These are phyloP conservation scores for Picochlorum sp. DNA, from an alignment of 139 green algal species.

Conservation along the genomic window DNA sequence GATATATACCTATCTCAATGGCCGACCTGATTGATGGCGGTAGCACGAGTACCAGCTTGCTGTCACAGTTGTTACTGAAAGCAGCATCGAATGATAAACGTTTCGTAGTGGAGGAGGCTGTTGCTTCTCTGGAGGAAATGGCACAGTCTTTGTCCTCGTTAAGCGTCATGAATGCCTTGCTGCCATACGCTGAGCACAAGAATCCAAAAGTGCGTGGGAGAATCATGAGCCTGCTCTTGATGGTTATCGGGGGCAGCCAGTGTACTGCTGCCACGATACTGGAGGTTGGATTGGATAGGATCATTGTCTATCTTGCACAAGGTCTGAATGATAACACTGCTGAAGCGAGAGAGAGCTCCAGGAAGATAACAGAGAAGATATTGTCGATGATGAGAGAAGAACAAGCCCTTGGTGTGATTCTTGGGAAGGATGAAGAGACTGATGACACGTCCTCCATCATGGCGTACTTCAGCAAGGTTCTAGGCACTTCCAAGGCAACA, in stretches of 20 bases:
- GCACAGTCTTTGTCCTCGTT: slow-evolving; percentile 10
- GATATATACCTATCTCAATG: slow-evolving; percentile 20
- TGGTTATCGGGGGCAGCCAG: slow-evolving; percentile 8
- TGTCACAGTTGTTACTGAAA: slow-evolving; percentile 52
- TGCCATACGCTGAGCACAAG: slow-evolving; percentile 48
- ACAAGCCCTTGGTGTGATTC: not conserved
- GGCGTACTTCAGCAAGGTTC: slow-evolving; percentile 1
- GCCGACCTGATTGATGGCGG: slow-evolving; percentile 33
- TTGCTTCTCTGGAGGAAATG: slow-evolving; percentile 18
- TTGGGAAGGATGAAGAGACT: slow-evolving; percentile 2
- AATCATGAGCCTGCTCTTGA: slow-evolving; percentile 9
- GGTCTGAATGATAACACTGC: slow-evolving; percentile 54
- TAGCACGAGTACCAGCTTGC: slow-evolving; percentile 30
- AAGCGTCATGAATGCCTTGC: slow-evolving; percentile 20
- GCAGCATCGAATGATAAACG: slow-evolving; percentile 51
- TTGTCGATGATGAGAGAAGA: slow-evolving; percentile 3
- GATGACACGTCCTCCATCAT: not conserved
- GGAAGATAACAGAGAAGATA: slow-evolving; percentile 15
- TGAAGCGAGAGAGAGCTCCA: slow-evolving; percentile 41
- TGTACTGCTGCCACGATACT: slow-evolving; percentile 11
- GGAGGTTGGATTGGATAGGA: slow-evolving; percentile 14
- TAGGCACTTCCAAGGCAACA: slow-evolving; percentile 3
- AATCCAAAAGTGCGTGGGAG: slow-evolving; percentile 42
- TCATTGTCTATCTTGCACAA: slow-evolving; percentile 20
- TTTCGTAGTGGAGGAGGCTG: slow-evolving; percentile 57